Evolutionary conservation across 371 early-diverging fungal genomes (phyloP).

Genomic region (Mortierella sp.): DNA sequence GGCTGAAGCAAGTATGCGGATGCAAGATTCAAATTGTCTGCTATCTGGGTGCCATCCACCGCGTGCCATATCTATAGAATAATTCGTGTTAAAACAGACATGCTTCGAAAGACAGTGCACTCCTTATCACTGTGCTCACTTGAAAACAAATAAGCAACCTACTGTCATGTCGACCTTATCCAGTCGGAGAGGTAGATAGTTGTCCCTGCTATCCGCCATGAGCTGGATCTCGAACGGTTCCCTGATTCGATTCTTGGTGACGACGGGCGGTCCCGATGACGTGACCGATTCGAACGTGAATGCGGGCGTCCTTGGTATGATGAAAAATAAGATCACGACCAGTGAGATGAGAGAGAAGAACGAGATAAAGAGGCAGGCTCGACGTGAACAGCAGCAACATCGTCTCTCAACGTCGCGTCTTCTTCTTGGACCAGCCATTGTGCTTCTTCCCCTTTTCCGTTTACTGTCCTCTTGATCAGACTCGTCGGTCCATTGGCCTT

Average conservation of each 20-base stretch:
- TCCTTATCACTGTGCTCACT: no score
- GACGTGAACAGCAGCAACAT: slow-evolving; percentile 32
- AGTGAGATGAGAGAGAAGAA: slow-evolving; percentile 14
- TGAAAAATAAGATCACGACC: slow-evolving; percentile 30
- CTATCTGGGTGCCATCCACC: slow-evolving; percentile 12
- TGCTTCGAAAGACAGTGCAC: no score
- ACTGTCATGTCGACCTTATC: slow-evolving; percentile 25
- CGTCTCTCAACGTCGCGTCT: slow-evolving; percentile 1
- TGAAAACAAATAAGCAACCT: slow-evolving; percentile 4
- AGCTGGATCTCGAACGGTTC: slow-evolving; percentile 34
- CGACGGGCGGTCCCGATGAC: neutral
- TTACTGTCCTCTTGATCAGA: slow-evolving; percentile 29
- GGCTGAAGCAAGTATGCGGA: slow-evolving; percentile 22
- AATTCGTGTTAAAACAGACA: no score
- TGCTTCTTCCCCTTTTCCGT: neutral
- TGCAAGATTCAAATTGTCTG: slow-evolving; percentile 13
- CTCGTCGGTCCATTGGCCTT: slow-evolving; percentile 47
- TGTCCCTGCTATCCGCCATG: slow-evolving; percentile 27
- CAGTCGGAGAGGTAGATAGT: slow-evolving; percentile 36
- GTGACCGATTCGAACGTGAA: slow-evolving; percentile 31
- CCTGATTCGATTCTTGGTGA: slow-evolving; percentile 22
- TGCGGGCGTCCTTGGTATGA: slow-evolving; percentile 26
- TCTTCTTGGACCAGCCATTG: neutral
- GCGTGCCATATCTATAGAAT: slow-evolving; percentile 21
- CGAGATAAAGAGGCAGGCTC: slow-evolving; percentile 17